Evolutionary conservation across 108 stramenopile genomes (phyloP).

Genomic region (Skeletonema marinoi): DNA sequence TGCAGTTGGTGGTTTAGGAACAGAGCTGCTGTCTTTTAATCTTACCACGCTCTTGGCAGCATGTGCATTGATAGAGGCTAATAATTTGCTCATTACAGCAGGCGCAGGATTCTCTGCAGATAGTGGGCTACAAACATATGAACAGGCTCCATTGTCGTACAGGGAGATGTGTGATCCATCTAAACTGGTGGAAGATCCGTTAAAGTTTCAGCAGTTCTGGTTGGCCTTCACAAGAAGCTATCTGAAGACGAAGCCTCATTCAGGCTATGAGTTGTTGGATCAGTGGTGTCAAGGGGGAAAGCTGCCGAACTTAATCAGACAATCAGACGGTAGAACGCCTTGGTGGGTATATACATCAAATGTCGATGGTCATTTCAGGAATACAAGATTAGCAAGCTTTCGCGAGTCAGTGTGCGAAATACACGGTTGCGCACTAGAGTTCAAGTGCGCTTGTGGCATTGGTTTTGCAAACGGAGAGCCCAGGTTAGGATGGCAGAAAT

Average conservation of each 20-base stretch:
- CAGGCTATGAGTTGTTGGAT: slow-evolving; percentile 57
- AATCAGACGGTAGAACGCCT: slow-evolving; percentile 1
- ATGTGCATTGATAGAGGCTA: slow-evolving; percentile 18
- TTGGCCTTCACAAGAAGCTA: slow-evolving; percentile 44
- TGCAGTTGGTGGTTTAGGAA: slow-evolving; percentile 54
- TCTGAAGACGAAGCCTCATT: slow-evolving; percentile 46
- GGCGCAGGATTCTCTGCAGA: slow-evolving; percentile 65
- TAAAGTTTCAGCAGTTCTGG: slow-evolving; percentile 57
- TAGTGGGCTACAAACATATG: slow-evolving; percentile 54
- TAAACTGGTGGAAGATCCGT: slow-evolving; percentile 21
- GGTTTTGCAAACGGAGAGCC: slow-evolving; percentile 33
- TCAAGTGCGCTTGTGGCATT: slow-evolving; percentile 39
- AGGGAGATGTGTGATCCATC: slow-evolving; percentile 48
- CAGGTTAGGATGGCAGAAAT: slow-evolving; percentile 47
- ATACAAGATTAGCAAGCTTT: slow-evolving; percentile 26
- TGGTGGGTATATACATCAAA: slow-evolving; percentile 64
- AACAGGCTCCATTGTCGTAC: slow-evolving; percentile 33
- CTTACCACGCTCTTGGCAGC: slow-evolving; percentile 30
- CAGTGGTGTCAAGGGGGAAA: slow-evolving; percentile 48
- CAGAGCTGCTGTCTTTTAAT: slow-evolving; percentile 43
- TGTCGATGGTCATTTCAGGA: slow-evolving; percentile 60
- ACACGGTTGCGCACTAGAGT: slow-evolving; percentile 42
- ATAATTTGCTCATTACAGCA: slow-evolving; percentile 53
- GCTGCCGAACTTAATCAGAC: slow-evolving; percentile 11
- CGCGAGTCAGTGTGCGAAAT: slow-evolving; percentile 42